Base-by-base conservation (phyloP, 192 early-diverging fungal genomes). In the Ambispora gerdemannii region DNA sequence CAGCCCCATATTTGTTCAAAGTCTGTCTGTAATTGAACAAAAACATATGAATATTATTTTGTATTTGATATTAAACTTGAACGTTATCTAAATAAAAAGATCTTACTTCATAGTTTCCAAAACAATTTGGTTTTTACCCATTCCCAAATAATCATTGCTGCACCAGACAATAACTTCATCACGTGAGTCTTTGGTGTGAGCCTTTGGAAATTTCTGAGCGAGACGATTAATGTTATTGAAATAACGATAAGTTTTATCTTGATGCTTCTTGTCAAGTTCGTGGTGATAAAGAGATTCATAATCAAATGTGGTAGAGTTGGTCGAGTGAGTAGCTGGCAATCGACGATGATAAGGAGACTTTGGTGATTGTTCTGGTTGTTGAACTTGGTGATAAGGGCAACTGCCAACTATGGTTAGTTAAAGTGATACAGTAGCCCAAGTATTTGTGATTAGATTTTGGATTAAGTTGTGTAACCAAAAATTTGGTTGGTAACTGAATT, bases 201-300 rank as follows among this genome's bases (percentile, higher is more conserved):
- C 97, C 71, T 83, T 88, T 50, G 97, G 97, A 77, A 91, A 98
- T 73, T 86, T 81, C 76, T 90, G 82, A 4, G 97, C 97, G 28
- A 98, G 82, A 36, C 97, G 91, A 81, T 98, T 98, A 85, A 98
- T 97, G 86, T 98, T 98, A 90, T 98, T 98, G 79, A 98, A 98
- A 84, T 97, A 98, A 74, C 97, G 91, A 85, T 98, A 98, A 74
- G 87, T 90, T 84, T 93, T 92, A 89, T 98, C 95, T 73, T 86
- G 84, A 76, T 96, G 94, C 81, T 98, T 98, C 88, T 95, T 95
- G 47, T 95, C 90, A 43, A 98, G 76, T 79, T 95, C 90, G 27
- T 72, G 73, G 71, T 88, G 81, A 81, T 95, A 98, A 71, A 91
- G 82, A 50, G 81, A 79, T 77, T 97, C 94, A 79, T 98, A 98